Evolutionary conservation across 495 filamentous ascomycete genomes (phyloP), one percentile per base, ranked within the genome.

Genomic region (Penicillium dipodomyicola): DNA sequence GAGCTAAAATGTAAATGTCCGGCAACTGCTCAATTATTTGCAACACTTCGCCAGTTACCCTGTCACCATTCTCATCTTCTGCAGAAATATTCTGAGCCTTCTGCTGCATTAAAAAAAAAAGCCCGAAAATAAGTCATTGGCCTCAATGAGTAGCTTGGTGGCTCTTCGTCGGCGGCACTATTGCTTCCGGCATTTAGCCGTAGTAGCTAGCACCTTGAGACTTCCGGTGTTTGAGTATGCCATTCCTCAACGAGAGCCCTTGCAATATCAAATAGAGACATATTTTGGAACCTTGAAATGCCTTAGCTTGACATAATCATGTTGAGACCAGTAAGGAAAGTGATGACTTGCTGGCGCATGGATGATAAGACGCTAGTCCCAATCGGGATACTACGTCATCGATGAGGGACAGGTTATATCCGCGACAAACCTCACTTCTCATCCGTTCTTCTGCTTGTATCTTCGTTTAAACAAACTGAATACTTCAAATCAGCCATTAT

Each of bases 401-500:
- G 49, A 52, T 52, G 12, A 1, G 14, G 12, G 12, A 15, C n/a
- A 22, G 35, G 17, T 40, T 42, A 52, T 42, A 42, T 42, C 37
- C 15, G 2, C 20, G 37, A 27, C 20, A 19, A 8, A n/a, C 1
- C n/a, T 29, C 3, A 19, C 37, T 27, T 19, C 9, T 6, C 14
- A 12, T 29, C 49, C 25, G 11, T 50, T 50, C 2, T 22, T 25
- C 17, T 15, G 41, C 23, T 10, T 14, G 29, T 39, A 3, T 45
- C 1, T 9, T 19, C 1, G 35, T 51, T 48, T 12, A 3, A 39
- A 17, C 5, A 32, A 22, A 49, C n/a, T 27, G 14, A 25, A 3
- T 30, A 15, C 20, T 20, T 39, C 1, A 2, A 49, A 22, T 2
- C 12, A 23, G 14, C 20, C 78, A 87, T 65, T 40, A 93, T 93